A percentile compares a stretch with the other conserved stretches of the same genome.
Evolutionary conservation across 495 filamentous ascomycete genomes (phyloP).

Genomic region (Aspergillus cavernicola): DNA sequence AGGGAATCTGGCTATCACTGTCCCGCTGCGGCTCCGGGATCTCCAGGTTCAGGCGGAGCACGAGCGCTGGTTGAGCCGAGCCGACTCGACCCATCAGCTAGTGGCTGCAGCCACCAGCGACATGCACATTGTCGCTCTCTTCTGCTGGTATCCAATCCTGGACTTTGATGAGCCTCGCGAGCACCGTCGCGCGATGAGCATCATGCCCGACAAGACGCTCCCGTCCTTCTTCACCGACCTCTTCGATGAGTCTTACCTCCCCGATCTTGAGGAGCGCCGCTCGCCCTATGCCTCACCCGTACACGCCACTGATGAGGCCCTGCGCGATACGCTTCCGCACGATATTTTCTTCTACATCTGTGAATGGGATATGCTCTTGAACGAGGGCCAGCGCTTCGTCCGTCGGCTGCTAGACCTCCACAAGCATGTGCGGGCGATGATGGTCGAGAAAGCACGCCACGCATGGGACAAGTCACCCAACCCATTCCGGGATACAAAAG

Average conservation of each 20-base stretch:
- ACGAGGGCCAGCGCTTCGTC: conserved; percentile 69
- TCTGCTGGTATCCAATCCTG: conserved; percentile 79
- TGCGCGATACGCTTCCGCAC: conserved; percentile 51
- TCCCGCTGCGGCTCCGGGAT: conserved; percentile 61
- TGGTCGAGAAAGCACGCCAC: conserved; percentile 71
- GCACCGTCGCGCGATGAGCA: conserved; percentile 62
- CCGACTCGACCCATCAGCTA: conserved; percentile 38
- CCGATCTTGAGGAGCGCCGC: conserved; percentile 43
- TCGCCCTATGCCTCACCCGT: conserved; percentile 64
- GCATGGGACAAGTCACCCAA: conserved; percentile 88
- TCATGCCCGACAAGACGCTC: conserved; percentile 67
- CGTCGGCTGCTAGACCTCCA: conserved; percentile 57
- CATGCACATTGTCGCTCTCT: conserved; percentile 50
- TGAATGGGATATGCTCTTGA: conserved; percentile 87
- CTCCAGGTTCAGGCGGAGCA: conserved; percentile 24
- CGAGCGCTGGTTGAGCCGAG: conserved; percentile 24
- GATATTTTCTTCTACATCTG: conserved; percentile 74
- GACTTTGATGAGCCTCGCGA: conserved; percentile 77
- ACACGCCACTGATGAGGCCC: conserved; percentile 50
- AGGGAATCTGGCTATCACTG: conserved; percentile 79
- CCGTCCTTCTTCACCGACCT: conserved; percentile 71
- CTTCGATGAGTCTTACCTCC: conserved; percentile 83
- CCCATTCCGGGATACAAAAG: conserved; percentile 56
- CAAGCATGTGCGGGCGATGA: conserved; percentile 65
- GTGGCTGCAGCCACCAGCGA: conserved; percentile 31